phyloP scores from a whole-genome alignment of 2,329 filamentous ascomycete genomes.

The Clonostachys rhizophaga region DNA sequence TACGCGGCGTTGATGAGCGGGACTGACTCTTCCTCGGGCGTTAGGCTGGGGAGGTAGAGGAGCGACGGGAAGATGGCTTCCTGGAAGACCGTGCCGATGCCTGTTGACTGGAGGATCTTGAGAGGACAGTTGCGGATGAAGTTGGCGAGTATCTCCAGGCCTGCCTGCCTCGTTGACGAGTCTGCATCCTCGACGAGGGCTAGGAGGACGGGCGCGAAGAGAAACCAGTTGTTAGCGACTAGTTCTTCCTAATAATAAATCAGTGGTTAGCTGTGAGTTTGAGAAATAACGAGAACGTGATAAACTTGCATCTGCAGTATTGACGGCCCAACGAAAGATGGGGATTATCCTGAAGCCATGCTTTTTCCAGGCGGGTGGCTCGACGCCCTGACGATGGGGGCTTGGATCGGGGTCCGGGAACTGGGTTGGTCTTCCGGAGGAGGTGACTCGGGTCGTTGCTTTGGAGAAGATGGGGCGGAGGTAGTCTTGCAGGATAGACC shows the following conservation, averaged over 20 bases:
- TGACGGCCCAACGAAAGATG: constrained; percentile 49
- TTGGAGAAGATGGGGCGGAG: constrained; percentile 64
- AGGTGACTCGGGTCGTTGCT: constrained; percentile 34
- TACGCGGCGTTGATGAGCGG: constrained; percentile 62
- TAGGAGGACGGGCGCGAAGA: constrained; percentile 66
- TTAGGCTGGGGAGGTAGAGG: constrained; percentile 72
- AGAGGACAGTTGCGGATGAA: constrained; percentile 53
- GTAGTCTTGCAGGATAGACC: constrained; percentile 55
- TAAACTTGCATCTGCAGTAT: constrained; percentile 34
- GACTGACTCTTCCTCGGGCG: constrained; percentile 66
- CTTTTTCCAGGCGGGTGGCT: constrained; percentile 13
- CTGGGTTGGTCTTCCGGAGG: constrained; percentile 18
- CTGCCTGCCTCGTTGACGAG: constrained; percentile 44
- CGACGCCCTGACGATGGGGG: neutral
- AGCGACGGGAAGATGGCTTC: constrained; percentile 68
- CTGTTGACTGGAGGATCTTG: constrained; percentile 52
- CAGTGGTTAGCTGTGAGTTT: neutral
- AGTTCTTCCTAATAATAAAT: constrained; percentile 23
- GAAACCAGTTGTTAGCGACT: constrained; percentile 57
- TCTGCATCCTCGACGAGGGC: constrained; percentile 63
- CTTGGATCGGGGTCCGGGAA: constrained; percentile 7
- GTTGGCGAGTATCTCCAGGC: constrained; percentile 45
- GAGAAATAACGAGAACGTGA: constrained; percentile 1
- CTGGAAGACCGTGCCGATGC: constrained; percentile 64
- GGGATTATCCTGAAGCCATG: constrained; percentile 10